Percentiles rank a stretch among this genome's conserved stretches.
Evolutionary conservation across 345 rosid genomes (phyloP).

Genomic region (Citrus mangshanensis): DNA sequence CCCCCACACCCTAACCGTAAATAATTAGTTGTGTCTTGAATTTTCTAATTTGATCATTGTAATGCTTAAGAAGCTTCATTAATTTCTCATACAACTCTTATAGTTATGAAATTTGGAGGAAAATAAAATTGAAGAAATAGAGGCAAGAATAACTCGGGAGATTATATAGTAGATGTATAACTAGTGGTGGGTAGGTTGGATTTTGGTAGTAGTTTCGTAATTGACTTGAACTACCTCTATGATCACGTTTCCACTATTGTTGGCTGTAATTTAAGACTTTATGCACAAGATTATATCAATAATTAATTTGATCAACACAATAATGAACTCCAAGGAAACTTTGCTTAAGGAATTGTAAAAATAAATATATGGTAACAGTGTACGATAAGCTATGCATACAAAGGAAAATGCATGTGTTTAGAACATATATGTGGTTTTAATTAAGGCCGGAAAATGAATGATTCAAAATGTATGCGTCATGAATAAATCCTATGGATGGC

Average conservation of each 20-base stretch:
- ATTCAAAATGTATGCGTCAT: slow-evolving; percentile 22
- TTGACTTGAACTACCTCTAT: slow-evolving; percentile 31
- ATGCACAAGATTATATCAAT: slow-evolving; percentile 19
- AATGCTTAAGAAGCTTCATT: background rate
- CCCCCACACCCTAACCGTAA: no score
- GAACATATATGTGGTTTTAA: slow-evolving; percentile 14
- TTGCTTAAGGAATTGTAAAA: background rate
- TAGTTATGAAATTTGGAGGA: no score
- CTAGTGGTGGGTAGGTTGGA: slow-evolving; percentile 17
- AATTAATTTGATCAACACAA: slow-evolving; percentile 24
- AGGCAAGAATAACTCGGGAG: background rate
- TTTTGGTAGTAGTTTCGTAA: slow-evolving; percentile 25
- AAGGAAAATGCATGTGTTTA: slow-evolving; percentile 29
- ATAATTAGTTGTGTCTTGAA: background rate
- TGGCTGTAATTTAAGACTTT: slow-evolving; percentile 38
- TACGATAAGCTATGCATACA: background rate
- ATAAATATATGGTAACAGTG: background rate
- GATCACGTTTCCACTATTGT: slow-evolving; percentile 24
- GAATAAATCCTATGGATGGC: slow-evolving; percentile 28
- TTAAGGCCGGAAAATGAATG: slow-evolving; percentile 13
- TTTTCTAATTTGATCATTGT: background rate
- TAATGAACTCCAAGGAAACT: slow-evolving; percentile 1
- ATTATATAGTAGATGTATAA: background rate
- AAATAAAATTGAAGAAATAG: background rate
- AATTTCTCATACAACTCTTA: background rate